phyloP scores from a whole-genome alignment of 2,329 filamentous ascomycete genomes.

The Eurotiales sp. region DNA sequence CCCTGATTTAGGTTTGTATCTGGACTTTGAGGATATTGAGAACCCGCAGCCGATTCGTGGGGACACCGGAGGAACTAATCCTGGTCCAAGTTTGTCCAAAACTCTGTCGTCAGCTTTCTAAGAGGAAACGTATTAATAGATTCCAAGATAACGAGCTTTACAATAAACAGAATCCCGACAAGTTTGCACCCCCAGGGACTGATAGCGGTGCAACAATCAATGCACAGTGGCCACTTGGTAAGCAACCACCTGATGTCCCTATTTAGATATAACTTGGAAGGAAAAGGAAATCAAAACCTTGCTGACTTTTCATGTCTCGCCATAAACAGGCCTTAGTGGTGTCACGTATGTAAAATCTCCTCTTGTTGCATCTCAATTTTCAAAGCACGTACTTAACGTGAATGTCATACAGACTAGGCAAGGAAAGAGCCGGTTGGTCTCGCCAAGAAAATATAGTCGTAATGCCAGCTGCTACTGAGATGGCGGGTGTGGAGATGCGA shows the following conservation, averaged over 20 bases:
- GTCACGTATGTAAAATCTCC: slow-evolving; percentile 33
- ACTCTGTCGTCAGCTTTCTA: too few relatives aligned
- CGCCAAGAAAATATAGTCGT: slow-evolving; percentile 52
- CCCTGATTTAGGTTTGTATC: slow-evolving; percentile 48
- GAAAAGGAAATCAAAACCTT: neutral
- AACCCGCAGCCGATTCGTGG: slow-evolving; percentile 57
- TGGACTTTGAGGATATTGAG: slow-evolving; percentile 52
- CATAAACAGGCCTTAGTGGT: slow-evolving; percentile 38
- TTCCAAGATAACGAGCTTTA: too few relatives aligned
- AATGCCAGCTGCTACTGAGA: slow-evolving; percentile 48
- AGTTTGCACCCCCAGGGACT: slow-evolving; percentile 52
- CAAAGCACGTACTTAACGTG: slow-evolving; percentile 1
- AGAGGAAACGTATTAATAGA: too few relatives aligned
- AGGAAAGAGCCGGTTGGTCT: slow-evolving; percentile 50
- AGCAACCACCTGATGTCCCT: slow-evolving; percentile 11
- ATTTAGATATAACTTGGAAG: too few relatives aligned
- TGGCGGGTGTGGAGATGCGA: slow-evolving; percentile 60
- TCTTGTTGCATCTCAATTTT: neutral
- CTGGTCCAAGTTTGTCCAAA: slow-evolving; percentile 50
- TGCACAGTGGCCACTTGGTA: slow-evolving; percentile 54
- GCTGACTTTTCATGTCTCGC: neutral
- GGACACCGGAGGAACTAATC: slow-evolving; percentile 47
- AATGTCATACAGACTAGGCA: slow-evolving; percentile 32
- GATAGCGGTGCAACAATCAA: slow-evolving; percentile 41
- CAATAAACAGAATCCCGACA: too few relatives aligned